These are phyloP conservation scores for Hyaloperonospora brassicae DNA, from an alignment of 352 stramenopile species.

Conservation along the genomic window DNA sequence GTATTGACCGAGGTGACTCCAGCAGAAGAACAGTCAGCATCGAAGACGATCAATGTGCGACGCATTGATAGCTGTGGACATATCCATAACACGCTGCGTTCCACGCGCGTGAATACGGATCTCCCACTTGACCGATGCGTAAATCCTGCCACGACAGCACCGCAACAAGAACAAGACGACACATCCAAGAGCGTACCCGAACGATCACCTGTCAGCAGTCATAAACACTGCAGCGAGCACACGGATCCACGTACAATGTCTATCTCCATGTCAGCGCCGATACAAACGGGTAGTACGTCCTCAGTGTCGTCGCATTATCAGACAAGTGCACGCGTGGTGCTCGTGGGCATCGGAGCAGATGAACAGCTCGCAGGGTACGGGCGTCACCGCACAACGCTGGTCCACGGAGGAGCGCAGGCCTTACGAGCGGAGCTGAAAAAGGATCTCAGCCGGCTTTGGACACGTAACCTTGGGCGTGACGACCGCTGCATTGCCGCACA, in stretches of 20 bases:
- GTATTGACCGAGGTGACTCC: constrained; percentile 10
- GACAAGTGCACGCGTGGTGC: constrained; percentile 60
- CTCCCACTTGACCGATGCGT: constrained; percentile 12
- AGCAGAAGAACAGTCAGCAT: constrained; percentile 1
- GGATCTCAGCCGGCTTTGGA: constrained; percentile 90
- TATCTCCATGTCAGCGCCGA: background rate
- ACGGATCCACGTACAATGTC: background rate
- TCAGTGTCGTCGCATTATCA: constrained; percentile 19
- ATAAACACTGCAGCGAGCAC: constrained; percentile 28
- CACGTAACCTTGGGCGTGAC: constrained; percentile 93
- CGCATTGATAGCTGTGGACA: constrained; percentile 22
- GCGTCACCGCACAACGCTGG: constrained; percentile 86
- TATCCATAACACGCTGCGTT: constrained; percentile 50
- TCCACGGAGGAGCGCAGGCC: constrained; percentile 34
- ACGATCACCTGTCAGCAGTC: constrained; percentile 13
- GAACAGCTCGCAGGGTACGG: constrained; percentile 94
- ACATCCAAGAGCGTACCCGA: background rate
- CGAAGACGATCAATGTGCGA: constrained; percentile 37
- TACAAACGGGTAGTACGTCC: background rate
- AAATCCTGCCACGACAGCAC: constrained; percentile 4
- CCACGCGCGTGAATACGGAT: background rate
- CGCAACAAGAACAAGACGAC: constrained; percentile 1
- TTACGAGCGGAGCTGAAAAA: constrained; percentile 80
- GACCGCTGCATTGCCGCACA: constrained; percentile 90
- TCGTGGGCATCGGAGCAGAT: constrained; percentile 92